A percentile compares a stretch with the other conserved stretches of the same genome.
Conservation (phyloP, 202 grass and related monocot species). For the Musa balbisiana region DNA sequence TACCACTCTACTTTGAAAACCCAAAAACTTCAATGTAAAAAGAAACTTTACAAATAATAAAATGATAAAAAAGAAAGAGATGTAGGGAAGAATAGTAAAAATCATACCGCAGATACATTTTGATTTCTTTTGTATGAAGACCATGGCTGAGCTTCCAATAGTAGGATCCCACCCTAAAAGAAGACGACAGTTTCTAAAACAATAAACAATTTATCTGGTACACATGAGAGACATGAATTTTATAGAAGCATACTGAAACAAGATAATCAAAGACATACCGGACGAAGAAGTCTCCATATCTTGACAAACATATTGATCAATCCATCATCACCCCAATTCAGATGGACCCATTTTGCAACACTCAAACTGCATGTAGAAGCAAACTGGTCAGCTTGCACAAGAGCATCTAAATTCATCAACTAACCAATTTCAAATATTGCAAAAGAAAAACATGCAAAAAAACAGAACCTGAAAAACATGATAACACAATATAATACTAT, state of each 20-base stretch:
- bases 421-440: background rate
- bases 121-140: slow-evolving; percentile 79
- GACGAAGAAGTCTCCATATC: slow-evolving; percentile 84
- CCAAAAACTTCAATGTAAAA: background rate
- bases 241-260: background rate
- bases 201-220: background rate
- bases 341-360: slow-evolving; percentile 97
- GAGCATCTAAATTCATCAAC: background rate
- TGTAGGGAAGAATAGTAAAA: background rate
- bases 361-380: slow-evolving; percentile 66
- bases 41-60: slow-evolving; percentile 1
- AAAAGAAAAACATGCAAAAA: background rate
- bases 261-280: slow-evolving; percentile 34
- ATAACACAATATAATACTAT: background rate
- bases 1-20: background rate
- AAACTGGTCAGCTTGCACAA: background rate
- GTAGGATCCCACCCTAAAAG: slow-evolving; percentile 70
- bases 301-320: slow-evolving; percentile 75
- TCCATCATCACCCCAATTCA: slow-evolving; percentile 98
- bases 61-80: slow-evolving; percentile 17
- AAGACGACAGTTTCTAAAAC: slow-evolving; percentile 12
- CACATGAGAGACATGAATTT: background rate
- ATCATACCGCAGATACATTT: slow-evolving; percentile 60
- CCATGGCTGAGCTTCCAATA: slow-evolving; percentile 95
- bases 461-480: background rate